These are phyloP conservation scores for Coemansia sp. DNA, from an alignment of 192 early-diverging fungal genomes.

Conservation along the genomic window DNA sequence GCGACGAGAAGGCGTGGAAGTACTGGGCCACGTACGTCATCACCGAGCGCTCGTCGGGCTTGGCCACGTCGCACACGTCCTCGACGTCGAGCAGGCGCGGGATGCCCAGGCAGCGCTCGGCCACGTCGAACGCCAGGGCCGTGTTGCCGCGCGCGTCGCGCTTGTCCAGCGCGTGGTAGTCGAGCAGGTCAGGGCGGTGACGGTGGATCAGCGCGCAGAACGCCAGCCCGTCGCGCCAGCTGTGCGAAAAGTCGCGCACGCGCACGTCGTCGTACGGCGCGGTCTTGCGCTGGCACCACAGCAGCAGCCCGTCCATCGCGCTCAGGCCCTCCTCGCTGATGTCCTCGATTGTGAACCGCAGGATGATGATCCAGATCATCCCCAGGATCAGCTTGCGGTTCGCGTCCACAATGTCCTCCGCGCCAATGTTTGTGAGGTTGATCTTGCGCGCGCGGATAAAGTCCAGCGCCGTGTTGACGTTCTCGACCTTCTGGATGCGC, in stretches of 20 bases:
- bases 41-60: conserved; percentile 94
- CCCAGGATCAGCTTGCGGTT: conserved; percentile 92
- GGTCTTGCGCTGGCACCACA: conserved; percentile 97
- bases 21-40: conserved; percentile 99
- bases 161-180: conserved; percentile 87
- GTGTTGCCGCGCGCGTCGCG: conserved; percentile 80
- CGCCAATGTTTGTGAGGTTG: conserved; percentile 91
- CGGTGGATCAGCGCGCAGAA: conserved; percentile 97
- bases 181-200: conserved; percentile 92
- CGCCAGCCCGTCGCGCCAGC: conserved; percentile 93
- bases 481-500: conserved; percentile 94
- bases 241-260: conserved; percentile 88
- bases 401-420: conserved; percentile 94
- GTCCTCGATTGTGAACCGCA: conserved; percentile 94
- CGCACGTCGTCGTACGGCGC: conserved; percentile 79
- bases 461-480: conserved; percentile 90
- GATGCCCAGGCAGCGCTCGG: conserved; percentile 83
- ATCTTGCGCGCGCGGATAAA: conserved; percentile 88
- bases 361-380: conserved; percentile 96
- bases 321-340: conserved; percentile 93
- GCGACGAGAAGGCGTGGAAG: conserved; percentile 93
- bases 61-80: conserved; percentile 88
- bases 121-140: conserved; percentile 93
- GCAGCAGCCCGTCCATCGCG: conserved; percentile 93
- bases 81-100: conserved; percentile 94